Conservation (phyloP, 805 yeast genomes). For the Candida taoyuanica region DNA sequence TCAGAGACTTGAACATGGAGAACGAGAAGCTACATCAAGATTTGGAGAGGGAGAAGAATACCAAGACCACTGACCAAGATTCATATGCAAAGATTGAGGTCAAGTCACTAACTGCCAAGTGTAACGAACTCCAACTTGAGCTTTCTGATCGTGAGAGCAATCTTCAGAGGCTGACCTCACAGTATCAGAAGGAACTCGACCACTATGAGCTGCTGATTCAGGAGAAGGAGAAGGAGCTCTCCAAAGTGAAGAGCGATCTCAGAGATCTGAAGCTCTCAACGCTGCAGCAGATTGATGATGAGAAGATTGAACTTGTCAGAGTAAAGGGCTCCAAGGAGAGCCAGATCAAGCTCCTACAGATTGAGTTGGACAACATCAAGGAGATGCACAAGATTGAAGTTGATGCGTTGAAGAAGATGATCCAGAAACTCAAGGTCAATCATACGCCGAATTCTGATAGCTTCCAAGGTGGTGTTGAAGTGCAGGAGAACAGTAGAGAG, state of each 20-base stretch:
- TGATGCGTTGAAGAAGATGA: slow-evolving; percentile 28
- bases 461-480: background rate
- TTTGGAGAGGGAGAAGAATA: slow-evolving; percentile 29
- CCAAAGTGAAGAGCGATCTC: slow-evolving; percentile 31
- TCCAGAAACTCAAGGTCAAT: slow-evolving; percentile 14
- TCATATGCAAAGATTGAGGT: slow-evolving; percentile 35
- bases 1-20: slow-evolving; percentile 34
- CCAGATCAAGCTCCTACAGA: slow-evolving; percentile 32
- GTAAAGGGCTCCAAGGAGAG: slow-evolving; percentile 36
- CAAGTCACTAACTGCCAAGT: slow-evolving; percentile 32
- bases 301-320: slow-evolving; percentile 32
- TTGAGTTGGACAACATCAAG: slow-evolving; percentile 36
- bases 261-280: slow-evolving; percentile 29
- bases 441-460: background rate
- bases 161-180: slow-evolving; percentile 19
- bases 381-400: slow-evolving; percentile 34
- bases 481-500: slow-evolving; percentile 20
- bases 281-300: slow-evolving; percentile 32
- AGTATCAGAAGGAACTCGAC: slow-evolving; percentile 22
- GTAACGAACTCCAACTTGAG: slow-evolving; percentile 30
- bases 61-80: slow-evolving; percentile 14
- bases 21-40: slow-evolving; percentile 34
- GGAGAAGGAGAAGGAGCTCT: slow-evolving; percentile 35
- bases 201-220: slow-evolving; percentile 22
- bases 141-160: slow-evolving; percentile 21